These are phyloP conservation scores for Pseudonitzschia multistriata DNA, from an alignment of 108 stramenopile genomes.

Conservation along the genomic window DNA sequence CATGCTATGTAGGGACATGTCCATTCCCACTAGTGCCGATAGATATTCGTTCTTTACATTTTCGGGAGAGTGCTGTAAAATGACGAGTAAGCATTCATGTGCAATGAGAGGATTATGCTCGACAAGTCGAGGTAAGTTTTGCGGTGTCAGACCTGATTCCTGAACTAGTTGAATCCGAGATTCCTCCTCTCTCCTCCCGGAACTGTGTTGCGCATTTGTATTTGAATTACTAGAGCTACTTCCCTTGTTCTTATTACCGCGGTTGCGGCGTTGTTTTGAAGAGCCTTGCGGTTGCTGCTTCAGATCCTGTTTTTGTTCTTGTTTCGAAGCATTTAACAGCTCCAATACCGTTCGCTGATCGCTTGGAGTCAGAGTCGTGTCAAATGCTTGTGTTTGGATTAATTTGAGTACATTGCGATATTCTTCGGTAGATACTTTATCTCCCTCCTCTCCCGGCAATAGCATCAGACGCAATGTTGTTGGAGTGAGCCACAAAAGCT, in stretches of 20 bases:
- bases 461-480: conserved; percentile 62
- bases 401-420: conserved; percentile 57
- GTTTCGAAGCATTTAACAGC: conserved; percentile 32
- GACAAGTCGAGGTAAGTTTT: conserved; percentile 90
- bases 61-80: conserved; percentile 61
- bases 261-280: conserved; percentile 4
- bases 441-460: conserved; percentile 39
- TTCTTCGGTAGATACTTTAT: conserved; percentile 25
- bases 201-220: conserved; percentile 9
- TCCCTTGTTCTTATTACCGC: conserved; percentile 18
- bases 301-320: neutral
- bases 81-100: conserved; percentile 83
- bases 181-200: conserved; percentile 25
- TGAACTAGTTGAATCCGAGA: conserved; percentile 46
- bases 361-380: conserved; percentile 53
- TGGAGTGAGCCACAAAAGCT: conserved; percentile 77
- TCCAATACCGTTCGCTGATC: conserved; percentile 67
- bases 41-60: conserved; percentile 78
- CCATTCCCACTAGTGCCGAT: conserved; percentile 94
- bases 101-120: conserved; percentile 95
- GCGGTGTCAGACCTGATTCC: conserved; percentile 86
- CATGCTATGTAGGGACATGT: conserved; percentile 96
- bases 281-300: conserved; percentile 4
- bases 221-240: neutral
- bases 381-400: conserved; percentile 60